Evolutionary conservation across 345 rosid species (phyloP).

Genomic region (Hirschfeldia incana): DNA sequence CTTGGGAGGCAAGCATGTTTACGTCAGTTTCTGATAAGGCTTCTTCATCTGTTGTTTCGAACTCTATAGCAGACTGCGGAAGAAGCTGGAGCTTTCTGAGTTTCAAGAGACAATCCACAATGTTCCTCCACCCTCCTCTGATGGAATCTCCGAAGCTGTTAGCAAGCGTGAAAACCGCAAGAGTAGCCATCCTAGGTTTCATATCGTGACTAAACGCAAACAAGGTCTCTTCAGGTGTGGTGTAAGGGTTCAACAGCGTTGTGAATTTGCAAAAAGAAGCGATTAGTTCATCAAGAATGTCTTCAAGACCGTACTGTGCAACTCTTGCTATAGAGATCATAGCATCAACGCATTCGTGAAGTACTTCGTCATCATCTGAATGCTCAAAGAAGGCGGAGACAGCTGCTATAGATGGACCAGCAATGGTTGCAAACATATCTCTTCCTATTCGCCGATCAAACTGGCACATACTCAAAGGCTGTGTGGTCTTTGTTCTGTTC

Average conservation of each 20-base stretch:
- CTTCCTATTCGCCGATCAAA: slow-evolving; percentile 73
- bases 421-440: slow-evolving; percentile 85
- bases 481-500: slow-evolving; percentile 50
- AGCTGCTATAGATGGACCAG: slow-evolving; percentile 86
- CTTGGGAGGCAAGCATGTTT: slow-evolving; percentile 42
- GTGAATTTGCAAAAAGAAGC: slow-evolving; percentile 87
- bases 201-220: slow-evolving; percentile 78
- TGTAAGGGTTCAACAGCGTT: slow-evolving; percentile 78
- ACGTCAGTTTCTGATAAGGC: slow-evolving; percentile 44
- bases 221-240: slow-evolving; percentile 82
- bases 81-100: slow-evolving; percentile 85
- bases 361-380: slow-evolving; percentile 82
- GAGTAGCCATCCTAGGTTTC: slow-evolving; percentile 91
- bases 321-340: slow-evolving; percentile 81
- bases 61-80: slow-evolving; percentile 72
- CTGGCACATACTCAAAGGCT: slow-evolving; percentile 53
- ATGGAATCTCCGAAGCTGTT: slow-evolving; percentile 77
- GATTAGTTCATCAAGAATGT: slow-evolving; percentile 82
- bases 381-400: slow-evolving; percentile 86
- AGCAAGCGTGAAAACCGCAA: slow-evolving; percentile 82
- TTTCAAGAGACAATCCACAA: slow-evolving; percentile 82
- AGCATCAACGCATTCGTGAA: slow-evolving; percentile 87
- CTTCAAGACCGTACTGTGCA: slow-evolving; percentile 76
- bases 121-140: slow-evolving; percentile 89
- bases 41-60: slow-evolving; percentile 40